Evolutionary conservation across 2,329 filamentous ascomycete species (phyloP), one percentile per base, ranked within the genome.

Genomic region (Phoma sp.): DNA sequence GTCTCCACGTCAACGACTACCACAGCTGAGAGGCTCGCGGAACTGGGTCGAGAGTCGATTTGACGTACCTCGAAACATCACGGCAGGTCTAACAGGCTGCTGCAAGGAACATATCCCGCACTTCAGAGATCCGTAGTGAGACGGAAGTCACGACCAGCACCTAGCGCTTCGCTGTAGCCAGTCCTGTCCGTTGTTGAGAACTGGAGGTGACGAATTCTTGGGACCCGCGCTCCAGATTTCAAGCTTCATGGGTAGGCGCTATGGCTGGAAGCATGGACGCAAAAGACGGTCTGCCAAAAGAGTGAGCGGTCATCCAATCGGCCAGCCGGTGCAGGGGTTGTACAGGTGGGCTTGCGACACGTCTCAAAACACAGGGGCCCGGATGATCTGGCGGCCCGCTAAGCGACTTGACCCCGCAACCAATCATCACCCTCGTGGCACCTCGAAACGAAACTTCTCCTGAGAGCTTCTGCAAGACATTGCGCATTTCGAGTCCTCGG

Each of bases 401-500:
- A 64, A 71, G 67, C 69, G 68, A 71, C 55, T 51, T 32, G 29
- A 23, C 43, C 39, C 55, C 47, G 32, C 48, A 52, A 38, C 70
- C 69, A 73, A 73, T 73, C 51, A 57, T 46, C 32, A 44, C 39
- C 53, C 35, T 22, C 7, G 59, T 45, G 45, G 40, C 46, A 37
- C 52, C 38, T 53, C 43, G 56, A 70, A 70, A 70, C 64, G 59
- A 68, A 71, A 70, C 65, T 42, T 58, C 57, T 52, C 58, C 51
- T 55, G 46, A 62, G 52, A 57, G 47, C 59, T 25, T 56, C 45
- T 46, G 27, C 55, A 46, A 29, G 38, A 55, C 57, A 60, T 61
- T 55, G 32, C 32, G 46, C 45, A 53, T 54, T 52, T 61, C 52
- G 52, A 61, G 40, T 50, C 35, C 27, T 49, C 40, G 56, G 14